Conservation (phyloP, 768 basidiomycete genomes). For the Amanita brunnescens region DNA sequence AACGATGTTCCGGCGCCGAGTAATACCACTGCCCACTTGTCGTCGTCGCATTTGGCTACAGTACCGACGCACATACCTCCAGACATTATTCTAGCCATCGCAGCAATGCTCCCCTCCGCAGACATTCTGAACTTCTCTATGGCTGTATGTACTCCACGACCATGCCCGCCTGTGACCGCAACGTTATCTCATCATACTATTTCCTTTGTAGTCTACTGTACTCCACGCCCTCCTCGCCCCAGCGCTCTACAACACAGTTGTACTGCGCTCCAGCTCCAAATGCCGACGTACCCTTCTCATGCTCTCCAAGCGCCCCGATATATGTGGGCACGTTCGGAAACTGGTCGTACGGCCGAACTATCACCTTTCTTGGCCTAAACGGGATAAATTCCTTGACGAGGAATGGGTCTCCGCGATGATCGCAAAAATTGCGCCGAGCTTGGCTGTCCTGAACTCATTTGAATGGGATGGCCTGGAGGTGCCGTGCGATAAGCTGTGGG, state of each 20-base stretch:
- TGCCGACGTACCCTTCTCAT: constrained; percentile 29
- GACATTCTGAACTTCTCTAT: constrained; percentile 36
- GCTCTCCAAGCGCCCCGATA: constrained; percentile 24
- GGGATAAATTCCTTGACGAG: constrained; percentile 32
- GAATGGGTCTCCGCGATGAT: constrained; percentile 31
- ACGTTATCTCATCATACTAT: constrained; percentile 5
- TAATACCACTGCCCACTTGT: neutral
- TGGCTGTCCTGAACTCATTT: constrained; percentile 32
- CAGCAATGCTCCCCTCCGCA: constrained; percentile 22
- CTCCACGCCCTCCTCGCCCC: constrained; percentile 27
- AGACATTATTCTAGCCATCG: constrained; percentile 33
- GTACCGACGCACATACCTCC: constrained; percentile 18
- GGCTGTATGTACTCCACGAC: constrained; percentile 22
- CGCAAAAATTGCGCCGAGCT: constrained; percentile 20
- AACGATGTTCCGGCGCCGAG: neutral
- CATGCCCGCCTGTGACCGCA: neutral
- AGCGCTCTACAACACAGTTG: constrained; percentile 34
- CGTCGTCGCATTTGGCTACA: neutral
- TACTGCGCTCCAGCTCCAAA: constrained; percentile 33
- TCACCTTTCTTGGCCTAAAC: constrained; percentile 41
- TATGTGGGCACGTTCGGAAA: constrained; percentile 31
- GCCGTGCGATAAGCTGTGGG: constrained; percentile 35
- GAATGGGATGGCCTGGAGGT: constrained; percentile 47
- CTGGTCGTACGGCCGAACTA: constrained; percentile 42
- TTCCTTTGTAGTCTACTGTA: constrained; percentile 19